phyloP scores from a whole-genome alignment of 495 filamentous ascomycete genomes.

The Hypoxylon trugodes region DNA sequence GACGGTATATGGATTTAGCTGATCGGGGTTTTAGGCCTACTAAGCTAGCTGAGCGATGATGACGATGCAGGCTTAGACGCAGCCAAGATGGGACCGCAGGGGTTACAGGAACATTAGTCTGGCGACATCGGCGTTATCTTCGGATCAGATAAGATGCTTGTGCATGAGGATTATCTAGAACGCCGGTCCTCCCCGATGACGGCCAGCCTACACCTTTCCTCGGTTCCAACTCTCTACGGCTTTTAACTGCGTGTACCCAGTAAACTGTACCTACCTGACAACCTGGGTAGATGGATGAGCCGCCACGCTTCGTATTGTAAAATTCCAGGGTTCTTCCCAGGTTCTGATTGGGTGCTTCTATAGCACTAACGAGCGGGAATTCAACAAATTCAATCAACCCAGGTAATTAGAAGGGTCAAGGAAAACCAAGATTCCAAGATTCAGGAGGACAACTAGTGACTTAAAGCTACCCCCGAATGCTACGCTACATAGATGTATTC shows the following conservation, averaged over 20 bases:
- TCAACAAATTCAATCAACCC: no score
- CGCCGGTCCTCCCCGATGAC: slow-evolving; percentile 33
- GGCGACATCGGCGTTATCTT: slow-evolving; percentile 60
- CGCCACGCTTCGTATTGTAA: no score
- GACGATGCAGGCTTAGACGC: slow-evolving; percentile 22
- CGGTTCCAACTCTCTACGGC: not conserved
- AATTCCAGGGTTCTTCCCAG: no score
- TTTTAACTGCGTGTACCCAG: not conserved
- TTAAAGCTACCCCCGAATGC: no score
- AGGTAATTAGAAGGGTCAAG: no score
- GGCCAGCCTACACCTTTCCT: slow-evolving; percentile 14
- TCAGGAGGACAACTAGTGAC: no score
- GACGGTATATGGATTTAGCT: slow-evolving; percentile 7
- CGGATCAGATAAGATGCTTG: slow-evolving; percentile 61
- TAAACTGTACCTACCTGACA: no score
- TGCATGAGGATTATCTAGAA: slow-evolving; percentile 26
- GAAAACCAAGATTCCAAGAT: no score
- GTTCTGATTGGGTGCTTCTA: no score
- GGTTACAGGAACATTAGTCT: slow-evolving; percentile 16
- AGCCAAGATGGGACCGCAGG: slow-evolving; percentile 27
- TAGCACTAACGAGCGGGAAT: no score
- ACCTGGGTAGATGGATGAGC: no score
- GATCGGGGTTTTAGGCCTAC: slow-evolving; percentile 1
- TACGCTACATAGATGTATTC: no score
- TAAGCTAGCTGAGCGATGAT: slow-evolving; percentile 4